Evolutionary conservation across 164 flowering plant species (phyloP).

Genomic region (Tinospora cordifolia): DNA sequence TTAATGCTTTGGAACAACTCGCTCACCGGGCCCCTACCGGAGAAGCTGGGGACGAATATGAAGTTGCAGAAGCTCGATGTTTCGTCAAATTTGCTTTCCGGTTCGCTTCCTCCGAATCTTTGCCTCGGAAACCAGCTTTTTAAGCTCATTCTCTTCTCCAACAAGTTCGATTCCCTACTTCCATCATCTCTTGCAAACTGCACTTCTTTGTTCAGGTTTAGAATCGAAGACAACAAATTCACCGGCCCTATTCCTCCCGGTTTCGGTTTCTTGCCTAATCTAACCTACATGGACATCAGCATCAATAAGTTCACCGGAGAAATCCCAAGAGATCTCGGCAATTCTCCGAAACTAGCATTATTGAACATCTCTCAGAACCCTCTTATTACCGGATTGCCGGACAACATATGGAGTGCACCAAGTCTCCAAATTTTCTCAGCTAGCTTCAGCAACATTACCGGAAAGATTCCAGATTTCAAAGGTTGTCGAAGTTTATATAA

Average conservation of each 20-base stretch:
- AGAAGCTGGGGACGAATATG: slow-evolving; percentile 51
- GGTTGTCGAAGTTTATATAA: slow-evolving; percentile 65
- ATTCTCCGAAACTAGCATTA: slow-evolving; percentile 34
- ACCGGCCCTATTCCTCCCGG: slow-evolving; percentile 68
- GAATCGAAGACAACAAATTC: slow-evolving; percentile 54
- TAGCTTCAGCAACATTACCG: slow-evolving; percentile 32
- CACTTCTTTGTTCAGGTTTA: slow-evolving; percentile 45
- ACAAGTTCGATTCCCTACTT: slow-evolving; percentile 38
- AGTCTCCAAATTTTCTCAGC: slow-evolving; percentile 66
- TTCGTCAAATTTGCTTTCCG: slow-evolving; percentile 59
- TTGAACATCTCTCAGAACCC: slow-evolving; percentile 59
- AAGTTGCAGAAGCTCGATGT: slow-evolving; percentile 57
- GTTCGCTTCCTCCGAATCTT: slow-evolving; percentile 61
- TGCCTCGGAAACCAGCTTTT: slow-evolving; percentile 54
- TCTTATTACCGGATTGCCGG: slow-evolving; percentile 38
- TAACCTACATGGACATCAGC: slow-evolving; percentile 66
- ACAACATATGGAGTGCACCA: slow-evolving; percentile 59
- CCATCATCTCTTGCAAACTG: slow-evolving; percentile 55
- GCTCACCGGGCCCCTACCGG: slow-evolving; percentile 56
- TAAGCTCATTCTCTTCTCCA: slow-evolving; percentile 68
- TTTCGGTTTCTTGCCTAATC: slow-evolving; percentile 46
- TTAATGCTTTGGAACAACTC: slow-evolving; percentile 72
- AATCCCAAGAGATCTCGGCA: slow-evolving; percentile 59
- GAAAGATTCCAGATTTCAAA: slow-evolving; percentile 60
- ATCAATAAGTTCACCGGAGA: slow-evolving; percentile 54